Evolutionary conservation across 192 early-diverging fungal genomes (phyloP), one percentile per base, ranked within the genome.

Genomic region (Backusella tarrabulga): DNA sequence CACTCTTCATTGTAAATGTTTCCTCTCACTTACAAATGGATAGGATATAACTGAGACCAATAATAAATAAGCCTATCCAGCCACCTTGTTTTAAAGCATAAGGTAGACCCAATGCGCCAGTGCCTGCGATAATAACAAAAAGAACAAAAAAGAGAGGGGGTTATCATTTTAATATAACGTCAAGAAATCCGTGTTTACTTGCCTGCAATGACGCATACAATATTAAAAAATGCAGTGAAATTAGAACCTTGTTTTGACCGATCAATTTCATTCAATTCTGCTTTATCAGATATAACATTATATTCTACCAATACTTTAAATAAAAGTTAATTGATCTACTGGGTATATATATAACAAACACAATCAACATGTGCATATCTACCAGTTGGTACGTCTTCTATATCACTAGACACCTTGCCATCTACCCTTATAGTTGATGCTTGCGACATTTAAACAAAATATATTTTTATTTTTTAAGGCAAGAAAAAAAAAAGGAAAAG

Each of bases 31-130:
- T 41, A 70, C 93, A 94, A 40, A 71, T 76, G 21, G 83, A 84
- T 70, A 79, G 56, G 17, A 63, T 67, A 68, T 78, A 81, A 17
- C 80, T 74, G 12, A 84, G 56, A 54, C 73, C 70, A 6, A 77
- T 40, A 34, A 81, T 77, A 21, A 89, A 77, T 11, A 92, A 73
- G 32, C 91, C 92, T 38, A 91, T 80, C 94, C 95, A 97, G 0
- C 95, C 94, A 71, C 90, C 87, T 52, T 91, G 83, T 50, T 78
- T 87, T 17, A 97, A 84, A 6, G 94, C 91, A 80, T 92, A 95
- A 6, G 95, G 95, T 34, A 97, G 84, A 77, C 95, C 94, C 34
- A 95, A 87, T 34, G 94, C 88, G 17, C 95, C 95, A 15, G 91
- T 92, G 66, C 93, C 93, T 19, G 92, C 92, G 34, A 91, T 88